These are phyloP conservation scores for Yamadazyma sp. DNA, from an alignment of 1,139 yeast species.

Conservation along the genomic window DNA sequence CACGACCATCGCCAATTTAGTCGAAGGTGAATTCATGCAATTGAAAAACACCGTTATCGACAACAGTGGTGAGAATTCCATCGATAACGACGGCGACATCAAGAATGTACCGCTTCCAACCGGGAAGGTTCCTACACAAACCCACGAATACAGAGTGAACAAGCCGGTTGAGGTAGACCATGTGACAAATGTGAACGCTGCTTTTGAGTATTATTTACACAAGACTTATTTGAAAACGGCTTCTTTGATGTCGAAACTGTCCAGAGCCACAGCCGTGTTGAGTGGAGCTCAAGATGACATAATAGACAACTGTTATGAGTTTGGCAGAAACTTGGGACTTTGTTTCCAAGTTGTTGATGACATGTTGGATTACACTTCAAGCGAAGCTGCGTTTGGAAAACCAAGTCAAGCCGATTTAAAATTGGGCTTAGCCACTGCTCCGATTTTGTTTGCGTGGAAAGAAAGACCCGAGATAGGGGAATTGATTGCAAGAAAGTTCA, in stretches of 20 bases:
- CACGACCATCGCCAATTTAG: conserved; percentile 93
- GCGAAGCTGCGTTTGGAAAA: conserved; percentile 81
- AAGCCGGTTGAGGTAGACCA: conserved; percentile 52
- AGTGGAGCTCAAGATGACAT: conserved; percentile 77
- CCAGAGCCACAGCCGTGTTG: conserved; percentile 89
- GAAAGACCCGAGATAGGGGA: conserved; percentile 82
- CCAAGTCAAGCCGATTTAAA: conserved; percentile 95
- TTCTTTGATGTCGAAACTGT: conserved; percentile 89
- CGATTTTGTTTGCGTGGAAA: conserved; percentile 92
- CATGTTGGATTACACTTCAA: conserved; percentile 88
- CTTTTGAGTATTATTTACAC: conserved; percentile 91
- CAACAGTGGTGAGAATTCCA: conserved; percentile 42
- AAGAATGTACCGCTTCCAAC: conserved; percentile 61
- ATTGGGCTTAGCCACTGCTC: conserved; percentile 95
- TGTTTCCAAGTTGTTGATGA: conserved; percentile 97
- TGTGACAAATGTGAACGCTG: conserved; percentile 73
- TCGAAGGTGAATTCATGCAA: conserved; percentile 99
- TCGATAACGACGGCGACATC: conserved; percentile 48
- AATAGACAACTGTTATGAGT: conserved; percentile 83
- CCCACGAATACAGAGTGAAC: conserved; percentile 60
- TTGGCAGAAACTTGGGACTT: conserved; percentile 89
- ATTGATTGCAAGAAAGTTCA: conserved; percentile 80
- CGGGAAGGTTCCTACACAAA: conserved; percentile 59
- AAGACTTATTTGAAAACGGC: conserved; percentile 96
- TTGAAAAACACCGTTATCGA: conserved; percentile 81